Base-by-base conservation (phyloP, 2,329 filamentous ascomycete genomes). In the Aciculosporium take region DNA sequence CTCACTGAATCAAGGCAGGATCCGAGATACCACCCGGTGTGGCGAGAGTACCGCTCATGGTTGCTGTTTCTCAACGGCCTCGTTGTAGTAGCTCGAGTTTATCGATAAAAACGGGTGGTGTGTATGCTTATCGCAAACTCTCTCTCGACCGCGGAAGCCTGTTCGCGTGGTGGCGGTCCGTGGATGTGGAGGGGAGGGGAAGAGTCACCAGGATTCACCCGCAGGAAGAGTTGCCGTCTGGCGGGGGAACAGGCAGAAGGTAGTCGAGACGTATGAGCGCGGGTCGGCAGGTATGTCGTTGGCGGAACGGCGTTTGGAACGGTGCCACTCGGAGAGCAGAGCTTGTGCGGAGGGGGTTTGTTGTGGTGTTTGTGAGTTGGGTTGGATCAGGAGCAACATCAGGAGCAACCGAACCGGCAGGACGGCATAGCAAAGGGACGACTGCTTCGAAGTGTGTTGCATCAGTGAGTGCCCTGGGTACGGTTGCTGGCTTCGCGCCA, bases 1-100 rank as follows among this genome's bases (percentile, higher is more conserved):
- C 60, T 58, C 49, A 79, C 75, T 76, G 76, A 64, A 79, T 79
- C 53, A 79, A 71, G 54, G 73, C 71, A 51, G 75, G 75, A 65
- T 79, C 75, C 47, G 75, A 77, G 60, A 79, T 79, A 54, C 75
- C 75, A 51, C 74, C 75, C 59, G 62, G 60, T 31, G 63, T 60
- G 50, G 56, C 56, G 46, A 71, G 57, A 46, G 53, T 53, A 45
- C 53, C 47, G 45, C 47, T 62, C 60, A 63, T 63, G 37, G 44
- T 58, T 38, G 47, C 42, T 38, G 34, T 41, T 36, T 40, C 40
- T 44, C 32, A 40, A 40, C 41, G 38, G 42, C 28, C 32, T 37
- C 37, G 4, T 13, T 34, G n/a, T 24, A 37, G 18, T 21, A 23
- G 32, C 21, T 41, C 12, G 21, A 25, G 15, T 5, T 13, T n/a